Base-by-base conservation (phyloP, 345 rosid genomes). In the Eucalyptus regnans region DNA sequence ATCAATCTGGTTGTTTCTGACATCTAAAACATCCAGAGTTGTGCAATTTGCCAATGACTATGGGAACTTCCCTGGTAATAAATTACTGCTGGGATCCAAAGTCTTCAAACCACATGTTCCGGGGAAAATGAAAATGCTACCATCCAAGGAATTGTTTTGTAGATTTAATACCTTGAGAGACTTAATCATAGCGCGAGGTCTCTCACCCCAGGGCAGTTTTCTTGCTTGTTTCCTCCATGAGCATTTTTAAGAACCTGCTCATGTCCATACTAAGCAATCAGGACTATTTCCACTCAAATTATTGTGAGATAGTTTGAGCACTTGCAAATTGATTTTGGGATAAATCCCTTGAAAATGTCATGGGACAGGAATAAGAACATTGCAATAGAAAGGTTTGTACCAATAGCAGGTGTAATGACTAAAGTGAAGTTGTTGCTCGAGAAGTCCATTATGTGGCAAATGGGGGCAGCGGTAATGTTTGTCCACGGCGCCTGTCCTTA, bases 1-100 rank as follows among this genome's bases (percentile, higher is more conserved):
- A 15, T 84, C 80, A 6, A 93, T 79, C 41, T 51, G 66, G 49
- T 93, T 94, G 48, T 91, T 91, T 51, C 93, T 92, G 0, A 95
- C 54, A 83, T 92, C 92, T 64, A 95, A 88, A 41, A 93, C 92
- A 83, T 94, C 94, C 33, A 92, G 29, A 48, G 1, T 22, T 6
- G 15, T 48, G 90, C 93, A 94, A 16, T 92, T 90, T 12, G 22
- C 89, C 51, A 94, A 20, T 9, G 93, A 91, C 89, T 16, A 20
- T 5, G 95, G 93, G 31, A 92, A 29, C 62, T 12, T 50, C 44
- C 95, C 96, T 81, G 7, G 68, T 11, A 92, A 48, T 5, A 4
- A 71, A 90, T 95, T 94, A 17, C 89, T 88, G n/a, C 89, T 91
- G 60, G 92, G 88, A 90, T 91, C 92, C 31, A 94, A 50, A 18